Conservation (phyloP, 2,329 filamentous ascomycete genomes). For the Scortechinia acanthostroma region DNA sequence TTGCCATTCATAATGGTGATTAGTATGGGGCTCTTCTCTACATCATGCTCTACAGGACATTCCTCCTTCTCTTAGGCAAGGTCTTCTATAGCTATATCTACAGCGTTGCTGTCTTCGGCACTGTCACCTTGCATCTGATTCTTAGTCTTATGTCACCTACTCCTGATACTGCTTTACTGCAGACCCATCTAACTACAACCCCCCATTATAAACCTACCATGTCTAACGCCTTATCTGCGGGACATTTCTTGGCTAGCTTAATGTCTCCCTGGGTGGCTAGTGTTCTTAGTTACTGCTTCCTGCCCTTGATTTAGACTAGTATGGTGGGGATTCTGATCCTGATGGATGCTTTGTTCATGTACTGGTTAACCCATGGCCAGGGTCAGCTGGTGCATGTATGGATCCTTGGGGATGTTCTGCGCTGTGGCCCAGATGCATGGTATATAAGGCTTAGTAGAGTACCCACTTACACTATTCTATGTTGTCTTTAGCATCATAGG, state of each 20-base stretch:
- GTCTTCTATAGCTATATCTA: constrained; percentile 99
- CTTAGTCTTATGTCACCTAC: constrained; percentile 93
- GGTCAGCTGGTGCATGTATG: constrained; percentile 94
- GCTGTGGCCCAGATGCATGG: constrained; percentile 79
- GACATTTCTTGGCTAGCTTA: constrained; percentile 47
- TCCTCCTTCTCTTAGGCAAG: constrained; percentile 83
- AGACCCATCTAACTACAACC: constrained; percentile 27
- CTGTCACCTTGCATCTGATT: constrained; percentile 77
- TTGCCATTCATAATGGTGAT: constrained; percentile 95
- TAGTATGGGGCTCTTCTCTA: constrained; percentile 90
- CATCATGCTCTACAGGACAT: constrained; percentile 88
- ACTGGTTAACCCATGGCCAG: constrained; percentile 76
- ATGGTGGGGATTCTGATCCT: constrained; percentile 78
- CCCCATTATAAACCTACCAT: constrained; percentile 22
- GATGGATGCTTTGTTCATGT: constrained; percentile 83
- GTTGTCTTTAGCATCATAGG: constrained; percentile 98
- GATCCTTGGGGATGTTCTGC: constrained; percentile 91
- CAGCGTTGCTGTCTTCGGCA: constrained; percentile 85
- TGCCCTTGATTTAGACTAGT: constrained; percentile 81
- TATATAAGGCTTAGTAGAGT: constrained; percentile 87
- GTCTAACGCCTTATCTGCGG: constrained; percentile 27
- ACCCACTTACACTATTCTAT: constrained; percentile 90
- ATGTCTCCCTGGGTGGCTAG: constrained; percentile 84
- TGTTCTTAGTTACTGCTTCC: constrained; percentile 87
- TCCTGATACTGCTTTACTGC: constrained; percentile 33